Evolutionary conservation across 495 filamentous ascomycete genomes (phyloP).

Genomic region (Gamarada debralockiae): DNA sequence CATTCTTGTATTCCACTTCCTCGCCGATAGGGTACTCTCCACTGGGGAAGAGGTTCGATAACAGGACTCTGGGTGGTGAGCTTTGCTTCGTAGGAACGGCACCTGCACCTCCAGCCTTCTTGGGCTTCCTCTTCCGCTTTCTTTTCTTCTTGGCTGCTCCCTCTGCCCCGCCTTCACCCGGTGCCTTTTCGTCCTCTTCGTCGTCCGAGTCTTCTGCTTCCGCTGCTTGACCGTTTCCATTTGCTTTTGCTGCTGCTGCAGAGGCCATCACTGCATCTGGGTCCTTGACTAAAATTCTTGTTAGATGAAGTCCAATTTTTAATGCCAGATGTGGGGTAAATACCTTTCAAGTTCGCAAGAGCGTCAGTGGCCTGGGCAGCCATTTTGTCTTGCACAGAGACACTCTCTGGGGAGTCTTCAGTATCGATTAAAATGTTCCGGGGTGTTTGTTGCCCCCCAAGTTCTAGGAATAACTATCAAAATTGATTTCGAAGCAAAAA

Average conservation of each 20-base stretch:
- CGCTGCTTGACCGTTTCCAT: slow-evolving; percentile 46
- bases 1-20: slow-evolving; percentile 71
- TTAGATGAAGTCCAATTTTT: not conserved
- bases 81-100: slow-evolving; percentile 74
- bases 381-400: slow-evolving; percentile 35
- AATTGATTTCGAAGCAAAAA: no score
- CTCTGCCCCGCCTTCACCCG: slow-evolving; percentile 30
- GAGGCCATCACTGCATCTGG: slow-evolving; percentile 23
- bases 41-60: slow-evolving; percentile 73
- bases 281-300: slow-evolving; percentile 29
- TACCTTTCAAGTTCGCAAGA: slow-evolving; percentile 49
- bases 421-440: no score
- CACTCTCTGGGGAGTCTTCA: no score
- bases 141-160: slow-evolving; percentile 42
- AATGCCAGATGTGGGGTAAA: not conserved
- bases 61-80: slow-evolving; percentile 68
- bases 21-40: slow-evolving; percentile 74
- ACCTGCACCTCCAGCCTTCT: slow-evolving; percentile 73
- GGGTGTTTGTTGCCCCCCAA: no score
- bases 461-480: no score
- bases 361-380: slow-evolving; percentile 49
- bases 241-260: slow-evolving; percentile 36
- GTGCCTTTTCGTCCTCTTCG: slow-evolving; percentile 40
- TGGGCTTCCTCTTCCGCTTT: slow-evolving; percentile 80
- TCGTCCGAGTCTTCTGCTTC: slow-evolving; percentile 68